phyloP scores from a whole-genome alignment of 805 yeast genomes.

The Candida coquimbonensis region DNA sequence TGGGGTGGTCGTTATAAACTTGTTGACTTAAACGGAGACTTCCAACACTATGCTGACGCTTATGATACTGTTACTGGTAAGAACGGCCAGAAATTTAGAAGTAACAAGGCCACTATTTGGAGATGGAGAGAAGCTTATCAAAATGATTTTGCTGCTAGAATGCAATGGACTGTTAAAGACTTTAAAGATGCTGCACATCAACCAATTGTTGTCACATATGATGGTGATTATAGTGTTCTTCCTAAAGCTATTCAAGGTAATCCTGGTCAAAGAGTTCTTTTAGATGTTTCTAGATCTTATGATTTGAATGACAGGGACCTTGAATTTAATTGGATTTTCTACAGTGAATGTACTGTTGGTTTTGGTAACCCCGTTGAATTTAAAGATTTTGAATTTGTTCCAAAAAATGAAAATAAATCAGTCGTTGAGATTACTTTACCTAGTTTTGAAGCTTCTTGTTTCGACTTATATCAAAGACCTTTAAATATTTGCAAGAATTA shows the following conservation, averaged over 20 bases:
- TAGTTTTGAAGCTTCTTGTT: constrained; percentile 6
- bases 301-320: constrained; percentile 18
- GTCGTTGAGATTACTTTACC: constrained; percentile 12
- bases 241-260: constrained; percentile 14
- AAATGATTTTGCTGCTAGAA: constrained; percentile 26
- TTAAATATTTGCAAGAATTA: constrained; percentile 13
- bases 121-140: constrained; percentile 29
- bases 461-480: constrained; percentile 7
- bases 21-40: constrained; percentile 17
- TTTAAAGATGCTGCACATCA: constrained; percentile 21
- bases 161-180: constrained; percentile 27
- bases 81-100: constrained; percentile 13
- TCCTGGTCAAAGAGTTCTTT: constrained; percentile 11
- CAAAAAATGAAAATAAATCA: constrained; percentile 8
- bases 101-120: constrained; percentile 27
- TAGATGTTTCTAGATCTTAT: constrained; percentile 23
- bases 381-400: constrained; percentile 11
- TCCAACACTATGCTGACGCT: constrained; percentile 21
- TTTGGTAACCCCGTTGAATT: constrained; percentile 19
- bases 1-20: constrained; percentile 29
- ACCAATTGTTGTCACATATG: constrained; percentile 23
- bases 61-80: constrained; percentile 20
- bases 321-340: constrained; percentile 24
- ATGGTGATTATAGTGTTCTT: constrained; percentile 11
- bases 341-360: constrained; percentile 17